Base-by-base conservation (phyloP, 495 filamentous ascomycete species). In the Entonaema liquescens region DNA sequence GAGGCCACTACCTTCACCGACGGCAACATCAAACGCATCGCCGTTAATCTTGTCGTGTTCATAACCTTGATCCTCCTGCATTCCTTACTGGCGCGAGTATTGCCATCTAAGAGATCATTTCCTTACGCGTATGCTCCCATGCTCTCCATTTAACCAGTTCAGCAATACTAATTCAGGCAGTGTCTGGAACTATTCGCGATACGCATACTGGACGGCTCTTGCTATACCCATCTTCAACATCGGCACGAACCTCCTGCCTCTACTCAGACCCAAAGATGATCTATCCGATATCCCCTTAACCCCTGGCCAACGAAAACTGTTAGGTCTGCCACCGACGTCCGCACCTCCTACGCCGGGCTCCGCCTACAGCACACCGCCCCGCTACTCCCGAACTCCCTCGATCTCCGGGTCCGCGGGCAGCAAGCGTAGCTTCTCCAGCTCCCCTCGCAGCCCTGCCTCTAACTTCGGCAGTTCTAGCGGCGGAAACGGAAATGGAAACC, bases 241-340 rank as follows among this genome's bases (percentile, higher is more conserved):
- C 62, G 63, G 83, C 65, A 66, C 87, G 13, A 89, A 92, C 15
- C 71, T 90, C 36, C 83, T 86, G 23, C 95, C 93, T 12, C 85
- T 97, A 21, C 77, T 92, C 74, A 86, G 88, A 55, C 79, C 81
- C 6, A 86, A 84, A 62, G 94, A 97, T 78, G 87, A 95, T 67
- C 85, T 97, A 65, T 83, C 89, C 70, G 95, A 99, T 77, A 96
- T 99, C 54, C 89, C 95, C 67, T 85, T 99, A 58, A 98, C 94
- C 5, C 93, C 95, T 23, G 89, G 90, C 12, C 95, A 99, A 79
- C 91, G 95, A 42, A 84, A 87, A 58, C 87, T 97, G 17, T 85
- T 99, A 19, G 94, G 94, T 11, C 88, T 99, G 9, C 86, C 91
- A 57, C 92, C 93, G 5, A 89, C 83, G 44, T 82, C 85, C 2